phyloP scores from a whole-genome alignment of 2,329 filamentous ascomycete species.

The Whalleya microplaca region DNA sequence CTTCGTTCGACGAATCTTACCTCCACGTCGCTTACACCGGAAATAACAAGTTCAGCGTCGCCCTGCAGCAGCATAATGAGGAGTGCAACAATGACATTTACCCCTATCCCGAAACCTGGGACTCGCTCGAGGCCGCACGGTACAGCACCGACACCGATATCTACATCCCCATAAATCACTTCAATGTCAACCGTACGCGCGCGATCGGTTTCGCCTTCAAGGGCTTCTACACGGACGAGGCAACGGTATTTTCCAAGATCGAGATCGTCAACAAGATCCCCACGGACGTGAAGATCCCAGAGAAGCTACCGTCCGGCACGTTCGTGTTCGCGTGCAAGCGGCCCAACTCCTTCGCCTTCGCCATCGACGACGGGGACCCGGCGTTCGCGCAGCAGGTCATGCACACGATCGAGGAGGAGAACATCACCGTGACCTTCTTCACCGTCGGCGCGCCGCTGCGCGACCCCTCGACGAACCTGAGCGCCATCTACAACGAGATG shows the following conservation, averaged over 20 bases:
- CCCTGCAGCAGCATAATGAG: constrained; percentile 69
- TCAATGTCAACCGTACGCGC: constrained; percentile 61
- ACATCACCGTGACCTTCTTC: constrained; percentile 72
- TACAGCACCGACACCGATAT: constrained; percentile 60
- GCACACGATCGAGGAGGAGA: constrained; percentile 61
- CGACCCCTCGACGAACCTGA: constrained; percentile 63
- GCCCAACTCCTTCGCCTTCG: constrained; percentile 72
- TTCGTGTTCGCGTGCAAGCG: constrained; percentile 67
- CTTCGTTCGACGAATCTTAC: constrained; percentile 58
- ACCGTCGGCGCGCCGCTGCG: constrained; percentile 67
- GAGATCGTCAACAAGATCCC: constrained; percentile 64
- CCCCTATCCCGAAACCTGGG: constrained; percentile 70
- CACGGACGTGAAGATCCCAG: constrained; percentile 52
- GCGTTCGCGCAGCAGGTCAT: constrained; percentile 62
- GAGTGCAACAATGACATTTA: constrained; percentile 57
- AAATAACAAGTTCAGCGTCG: constrained; percentile 64
- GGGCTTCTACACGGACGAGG: constrained; percentile 61
- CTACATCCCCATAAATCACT: constrained; percentile 70
- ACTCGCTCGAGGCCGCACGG: constrained; percentile 66
- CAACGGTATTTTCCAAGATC: constrained; percentile 57
- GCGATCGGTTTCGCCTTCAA: constrained; percentile 64
- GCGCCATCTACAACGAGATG: constrained; percentile 67
- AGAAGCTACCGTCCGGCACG: constrained; percentile 63
- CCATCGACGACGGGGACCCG: constrained; percentile 71
- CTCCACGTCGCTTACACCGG: constrained; percentile 68